phyloP scores from a whole-genome alignment of 1,139 yeast species.

The Zygoascus hellenicus region DNA sequence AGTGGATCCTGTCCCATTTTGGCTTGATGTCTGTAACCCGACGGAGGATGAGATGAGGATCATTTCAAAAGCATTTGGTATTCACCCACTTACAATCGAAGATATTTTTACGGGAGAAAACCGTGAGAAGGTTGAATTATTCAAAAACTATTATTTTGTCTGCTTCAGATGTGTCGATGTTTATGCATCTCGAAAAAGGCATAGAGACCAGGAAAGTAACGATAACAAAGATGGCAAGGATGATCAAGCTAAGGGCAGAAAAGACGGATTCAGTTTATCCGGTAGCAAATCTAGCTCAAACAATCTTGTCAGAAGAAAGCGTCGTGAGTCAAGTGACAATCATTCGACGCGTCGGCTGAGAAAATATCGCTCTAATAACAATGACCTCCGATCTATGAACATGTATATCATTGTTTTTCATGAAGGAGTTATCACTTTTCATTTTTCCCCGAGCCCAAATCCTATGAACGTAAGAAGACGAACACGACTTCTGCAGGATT shows the following conservation, averaged over 20 bases:
- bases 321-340: constrained; percentile 10
- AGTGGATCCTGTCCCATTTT: constrained; percentile 49
- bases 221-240: constrained; percentile 9
- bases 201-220: constrained; percentile 7
- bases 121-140: constrained; percentile 89
- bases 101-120: constrained; percentile 93
- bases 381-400: constrained; percentile 78
- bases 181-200: constrained; percentile 19
- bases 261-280: constrained; percentile 5
- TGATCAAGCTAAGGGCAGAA: constrained; percentile 14
- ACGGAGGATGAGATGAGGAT: constrained; percentile 97
- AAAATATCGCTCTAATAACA: constrained; percentile 6
- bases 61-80: constrained; percentile 82
- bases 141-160: constrained; percentile 82
- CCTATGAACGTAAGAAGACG: constrained; percentile 93
- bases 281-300: constrained; percentile 1
- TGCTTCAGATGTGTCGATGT: constrained; percentile 92
- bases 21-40: constrained; percentile 91
- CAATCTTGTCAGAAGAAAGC: constrained; percentile 4
- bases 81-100: constrained; percentile 93
- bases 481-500: constrained; percentile 80
- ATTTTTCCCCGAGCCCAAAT: constrained; percentile 92
- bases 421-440: constrained; percentile 88
- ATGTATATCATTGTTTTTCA: constrained; percentile 90
- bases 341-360: constrained; percentile 9